Evolutionary conservation across 2,329 filamentous ascomycete species (phyloP).

Genomic region (Exserohilum rostratum): DNA sequence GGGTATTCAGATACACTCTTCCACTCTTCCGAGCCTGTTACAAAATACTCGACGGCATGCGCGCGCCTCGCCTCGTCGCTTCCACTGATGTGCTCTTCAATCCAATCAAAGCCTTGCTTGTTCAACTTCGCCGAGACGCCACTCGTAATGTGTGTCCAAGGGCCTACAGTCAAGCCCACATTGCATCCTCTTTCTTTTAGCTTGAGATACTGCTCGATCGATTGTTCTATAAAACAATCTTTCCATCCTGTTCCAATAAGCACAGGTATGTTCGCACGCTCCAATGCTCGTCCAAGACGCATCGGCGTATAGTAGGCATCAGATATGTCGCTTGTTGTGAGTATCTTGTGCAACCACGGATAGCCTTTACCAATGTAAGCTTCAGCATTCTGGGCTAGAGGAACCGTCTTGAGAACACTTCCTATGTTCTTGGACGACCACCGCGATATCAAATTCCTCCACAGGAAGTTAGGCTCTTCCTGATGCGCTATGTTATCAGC

Average conservation of each 20-base stretch:
- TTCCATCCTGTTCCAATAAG: conserved; percentile 21
- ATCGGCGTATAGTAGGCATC: conserved; percentile 16
- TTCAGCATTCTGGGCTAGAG: background rate
- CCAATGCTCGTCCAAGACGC: conserved; percentile 12
- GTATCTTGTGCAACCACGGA: conserved; percentile 1
- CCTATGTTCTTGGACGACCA: background rate
- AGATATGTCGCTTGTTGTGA: conserved; percentile 5
- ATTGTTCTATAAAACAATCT: conserved; percentile 19
- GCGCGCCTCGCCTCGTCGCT: background rate
- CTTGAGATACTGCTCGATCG: conserved; percentile 22
- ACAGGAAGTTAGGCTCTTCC: conserved; percentile 1
- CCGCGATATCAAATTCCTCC: background rate
- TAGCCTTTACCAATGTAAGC: background rate
- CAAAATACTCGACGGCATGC: conserved; percentile 17
- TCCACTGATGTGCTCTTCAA: background rate
- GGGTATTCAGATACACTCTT: conserved; percentile 9
- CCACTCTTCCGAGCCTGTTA: conserved; percentile 25
- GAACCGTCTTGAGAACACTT: background rate
- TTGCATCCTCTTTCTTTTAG: conserved; percentile 14
- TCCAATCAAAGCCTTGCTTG: background rate
- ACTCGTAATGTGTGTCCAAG: conserved; percentile 14
- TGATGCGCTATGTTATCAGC: conserved; percentile 9
- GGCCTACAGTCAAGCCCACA: conserved; percentile 17
- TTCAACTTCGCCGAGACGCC: background rate
- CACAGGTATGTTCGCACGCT: conserved; percentile 17